Base-by-base conservation (phyloP, 495 filamentous ascomycete species). In the Neurospora sublineolata region DNA sequence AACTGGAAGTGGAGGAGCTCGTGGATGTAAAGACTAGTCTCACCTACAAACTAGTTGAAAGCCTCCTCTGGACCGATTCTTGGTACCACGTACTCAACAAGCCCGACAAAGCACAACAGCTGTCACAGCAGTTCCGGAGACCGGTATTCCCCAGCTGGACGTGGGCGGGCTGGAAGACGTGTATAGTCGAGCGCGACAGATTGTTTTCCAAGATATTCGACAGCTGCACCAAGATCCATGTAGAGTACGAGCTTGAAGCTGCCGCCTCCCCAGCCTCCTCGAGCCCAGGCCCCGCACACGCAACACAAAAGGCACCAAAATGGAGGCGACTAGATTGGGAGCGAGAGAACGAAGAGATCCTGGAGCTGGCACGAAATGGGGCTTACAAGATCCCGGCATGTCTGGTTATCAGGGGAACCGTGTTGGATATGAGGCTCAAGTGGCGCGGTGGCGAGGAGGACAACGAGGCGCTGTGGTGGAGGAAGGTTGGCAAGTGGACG, bases 101-200 rank as follows among this genome's bases (percentile, higher is more conserved):
- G 0, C 9, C 1, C 42, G 42, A 23, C 9, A 46, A 9, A 3
- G 1, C 12, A 14, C 46, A 58, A 60, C 12, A 30, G 23, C 46
- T 16, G 23, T 60, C 23, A 30, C 46, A 30, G 0, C 52, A 30
- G 0, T 60, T 60, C 6, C 52, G 52, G 12, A 60, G 52, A 30
- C 52, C 20, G 52, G 6, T 16, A 3, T 72, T 72, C n/a, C 71
- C 71, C n/a, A 72, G 71, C 67, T 72, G 71, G 71, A 11, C 39
- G 18, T 72, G 71, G 71, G n/a, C 37, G 23, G 71, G 71, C 7
- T 72, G 71, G 71, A 60, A 60, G 23, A 30, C 5, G 18, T 60
- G 52, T 18, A 14, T 9, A 23, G 23, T 60, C 2, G 12, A 16
- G 10, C 20, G 44, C 44, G 10, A 52, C 4, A 23, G 1, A 23